Conservation (phyloP, 352 stramenopile genomes). For the Detonula confervacea region DNA sequence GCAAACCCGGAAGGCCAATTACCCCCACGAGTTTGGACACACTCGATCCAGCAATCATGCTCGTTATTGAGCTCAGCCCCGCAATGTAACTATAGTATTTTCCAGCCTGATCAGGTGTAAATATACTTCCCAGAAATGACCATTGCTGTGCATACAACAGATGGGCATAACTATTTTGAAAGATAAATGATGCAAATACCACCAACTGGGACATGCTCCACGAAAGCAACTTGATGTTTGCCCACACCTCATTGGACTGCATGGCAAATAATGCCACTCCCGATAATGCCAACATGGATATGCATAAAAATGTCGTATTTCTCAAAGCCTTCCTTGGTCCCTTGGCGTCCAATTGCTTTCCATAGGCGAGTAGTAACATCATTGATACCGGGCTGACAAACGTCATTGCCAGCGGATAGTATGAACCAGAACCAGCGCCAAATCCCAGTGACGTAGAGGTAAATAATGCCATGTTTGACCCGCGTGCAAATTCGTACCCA, state of each 20-base stretch:
- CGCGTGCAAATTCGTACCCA: constrained; percentile 82
- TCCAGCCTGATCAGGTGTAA: constrained; percentile 37
- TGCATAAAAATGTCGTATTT: constrained; percentile 60
- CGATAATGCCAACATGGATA: constrained; percentile 32
- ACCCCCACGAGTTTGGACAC: constrained; percentile 37
- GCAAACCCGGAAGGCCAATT: constrained; percentile 50
- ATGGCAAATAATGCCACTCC: constrained; percentile 20
- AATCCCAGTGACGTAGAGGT: constrained; percentile 73
- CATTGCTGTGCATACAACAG: constrained; percentile 65
- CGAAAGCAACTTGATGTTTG: constrained; percentile 27
- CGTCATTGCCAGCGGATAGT: constrained; percentile 72
- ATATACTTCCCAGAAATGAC: constrained; percentile 61
- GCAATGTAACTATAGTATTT: constrained; percentile 59
- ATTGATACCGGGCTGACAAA: constrained; percentile 76
- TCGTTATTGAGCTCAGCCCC: constrained; percentile 50
- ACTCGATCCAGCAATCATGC: constrained; percentile 47
- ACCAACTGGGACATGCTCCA: constrained; percentile 36
- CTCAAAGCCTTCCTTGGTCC: constrained; percentile 70
- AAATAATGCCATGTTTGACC: constrained; percentile 71
- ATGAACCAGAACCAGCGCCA: constrained; percentile 25
- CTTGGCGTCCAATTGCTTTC: constrained; percentile 58
- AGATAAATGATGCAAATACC: constrained; percentile 54
- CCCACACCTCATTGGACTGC: constrained; percentile 19
- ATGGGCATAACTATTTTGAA: constrained; percentile 65
- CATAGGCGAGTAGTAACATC: constrained; percentile 68